A percentile compares a stretch with the other conserved stretches of the same genome.
phyloP scores from a whole-genome alignment of 2,329 filamentous ascomycete genomes.

The Pseudopyricularia javanii region DNA sequence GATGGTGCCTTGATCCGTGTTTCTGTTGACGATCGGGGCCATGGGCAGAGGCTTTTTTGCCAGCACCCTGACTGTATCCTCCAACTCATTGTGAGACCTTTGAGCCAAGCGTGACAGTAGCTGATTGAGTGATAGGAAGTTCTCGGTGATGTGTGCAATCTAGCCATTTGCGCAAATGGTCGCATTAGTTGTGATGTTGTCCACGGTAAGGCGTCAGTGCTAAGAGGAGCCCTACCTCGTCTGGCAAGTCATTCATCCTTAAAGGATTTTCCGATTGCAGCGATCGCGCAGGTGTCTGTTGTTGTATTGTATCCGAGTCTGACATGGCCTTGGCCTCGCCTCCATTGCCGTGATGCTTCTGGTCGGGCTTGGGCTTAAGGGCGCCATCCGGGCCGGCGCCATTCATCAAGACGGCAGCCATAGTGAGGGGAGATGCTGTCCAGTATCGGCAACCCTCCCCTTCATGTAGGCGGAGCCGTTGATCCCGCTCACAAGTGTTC shows the following conservation, averaged over 20 bases:
- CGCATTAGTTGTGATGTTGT: background rate
- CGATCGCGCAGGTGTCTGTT: conserved; percentile 7
- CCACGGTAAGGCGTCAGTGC: background rate
- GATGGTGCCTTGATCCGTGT: conserved; percentile 21
- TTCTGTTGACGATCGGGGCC: conserved; percentile 33
- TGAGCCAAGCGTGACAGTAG: conserved; percentile 72
- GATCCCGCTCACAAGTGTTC: background rate
- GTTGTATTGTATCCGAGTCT: conserved; percentile 8
- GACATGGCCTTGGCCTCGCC: conserved; percentile 23
- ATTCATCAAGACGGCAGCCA: conserved; percentile 13
- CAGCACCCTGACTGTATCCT: conserved; percentile 57
- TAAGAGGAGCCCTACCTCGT: conserved; percentile 21
- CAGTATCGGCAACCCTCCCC: background rate
- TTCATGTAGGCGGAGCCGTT: background rate
- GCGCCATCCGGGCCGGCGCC: conserved; percentile 35
- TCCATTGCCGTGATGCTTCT: conserved; percentile 30
- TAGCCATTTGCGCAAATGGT: background rate
- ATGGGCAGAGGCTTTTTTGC: conserved; percentile 52
- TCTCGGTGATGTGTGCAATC: conserved; percentile 59
- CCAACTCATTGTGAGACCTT: conserved; percentile 67
- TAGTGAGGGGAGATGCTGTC: conserved; percentile 2
- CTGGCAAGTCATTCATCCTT: conserved; percentile 45
- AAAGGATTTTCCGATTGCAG: conserved; percentile 15
- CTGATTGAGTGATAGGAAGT: conserved; percentile 63
- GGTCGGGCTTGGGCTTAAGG: conserved; percentile 41